Conservation (phyloP, 805 yeast species). For the Candida tibetensis region DNA sequence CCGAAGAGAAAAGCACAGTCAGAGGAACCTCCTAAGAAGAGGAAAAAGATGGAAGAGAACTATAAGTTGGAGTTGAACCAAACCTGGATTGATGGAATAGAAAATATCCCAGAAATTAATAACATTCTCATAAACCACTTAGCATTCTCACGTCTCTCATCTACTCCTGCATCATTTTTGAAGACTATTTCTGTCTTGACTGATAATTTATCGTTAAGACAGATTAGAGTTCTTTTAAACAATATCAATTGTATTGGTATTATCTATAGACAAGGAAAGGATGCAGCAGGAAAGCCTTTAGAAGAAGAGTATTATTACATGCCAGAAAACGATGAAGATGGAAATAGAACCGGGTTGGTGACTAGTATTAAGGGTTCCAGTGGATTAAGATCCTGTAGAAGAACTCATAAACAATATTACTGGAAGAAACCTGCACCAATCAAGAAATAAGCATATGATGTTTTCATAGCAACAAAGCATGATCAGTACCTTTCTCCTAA, state of each 20-base stretch:
- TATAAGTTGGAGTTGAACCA: conserved; percentile 28
- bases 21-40: conserved; percentile 31
- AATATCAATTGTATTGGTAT: conserved; percentile 71
- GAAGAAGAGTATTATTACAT: conserved; percentile 93
- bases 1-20: conserved; percentile 30
- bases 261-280: conserved; percentile 85
- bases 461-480: too few relatives aligned
- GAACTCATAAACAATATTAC: conserved; percentile 86
- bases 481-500: too few relatives aligned
- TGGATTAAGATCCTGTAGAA: conserved; percentile 81
- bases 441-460: conserved; percentile 35
- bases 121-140: conserved; percentile 76
- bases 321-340: conserved; percentile 76
- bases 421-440: conserved; percentile 62
- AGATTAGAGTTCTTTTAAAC: conserved; percentile 44
- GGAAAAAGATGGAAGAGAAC: conserved; percentile 26
- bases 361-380: conserved; percentile 78
- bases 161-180: conserved; percentile 78
- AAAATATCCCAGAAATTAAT: conserved; percentile 50
- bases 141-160: conserved; percentile 85
- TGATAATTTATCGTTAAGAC: conserved; percentile 41
- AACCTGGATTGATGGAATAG: conserved; percentile 21
- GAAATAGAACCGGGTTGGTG: conserved; percentile 65
- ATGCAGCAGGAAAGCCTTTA: conserved; percentile 92
- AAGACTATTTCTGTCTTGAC: conserved; percentile 59